These are phyloP conservation scores for Neostapfia colusana DNA, from an alignment of 176 grass and related monocot genomes.

Conservation along the genomic window DNA sequence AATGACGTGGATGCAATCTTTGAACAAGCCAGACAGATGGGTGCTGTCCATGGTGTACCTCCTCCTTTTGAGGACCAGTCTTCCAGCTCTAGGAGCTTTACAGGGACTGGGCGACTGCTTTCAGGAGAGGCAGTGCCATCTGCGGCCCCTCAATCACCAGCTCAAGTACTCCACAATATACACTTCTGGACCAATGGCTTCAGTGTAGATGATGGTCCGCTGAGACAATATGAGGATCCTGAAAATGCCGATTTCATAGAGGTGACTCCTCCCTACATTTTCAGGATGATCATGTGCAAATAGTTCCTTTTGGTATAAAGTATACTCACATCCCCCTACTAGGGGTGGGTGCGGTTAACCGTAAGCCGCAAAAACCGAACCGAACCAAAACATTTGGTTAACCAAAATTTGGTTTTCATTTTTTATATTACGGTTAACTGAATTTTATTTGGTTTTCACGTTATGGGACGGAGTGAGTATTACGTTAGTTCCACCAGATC, in stretches of 20 bases:
- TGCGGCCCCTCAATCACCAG: conserved; percentile 45
- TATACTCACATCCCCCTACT: background rate
- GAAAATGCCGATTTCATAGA: conserved; percentile 77
- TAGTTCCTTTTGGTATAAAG: background rate
- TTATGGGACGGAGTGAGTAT: background rate
- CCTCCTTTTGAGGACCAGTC: conserved; percentile 45
- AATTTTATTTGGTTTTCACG: no score
- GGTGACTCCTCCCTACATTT: conserved; percentile 49
- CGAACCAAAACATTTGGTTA: no score
- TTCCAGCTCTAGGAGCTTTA: conserved; percentile 73
- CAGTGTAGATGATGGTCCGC: conserved; percentile 82
- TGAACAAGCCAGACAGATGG: conserved; percentile 73
- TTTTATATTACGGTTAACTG: no score
- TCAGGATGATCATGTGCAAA: background rate
- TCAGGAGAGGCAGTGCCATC: conserved; percentile 63
- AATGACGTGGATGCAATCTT: conserved; percentile 65
- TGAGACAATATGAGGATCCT: conserved; percentile 78
- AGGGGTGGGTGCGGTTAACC: no score
- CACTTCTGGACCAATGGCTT: conserved; percentile 89
- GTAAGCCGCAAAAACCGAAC: no score
- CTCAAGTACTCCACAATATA: conserved; percentile 57
- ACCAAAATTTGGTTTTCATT: no score
- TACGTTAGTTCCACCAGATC: background rate
- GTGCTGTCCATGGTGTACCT: conserved; percentile 47
- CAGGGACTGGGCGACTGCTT: conserved; percentile 70